Base-by-base conservation (phyloP, 768 basidiomycete genomes). In the Suillus americanus region DNA sequence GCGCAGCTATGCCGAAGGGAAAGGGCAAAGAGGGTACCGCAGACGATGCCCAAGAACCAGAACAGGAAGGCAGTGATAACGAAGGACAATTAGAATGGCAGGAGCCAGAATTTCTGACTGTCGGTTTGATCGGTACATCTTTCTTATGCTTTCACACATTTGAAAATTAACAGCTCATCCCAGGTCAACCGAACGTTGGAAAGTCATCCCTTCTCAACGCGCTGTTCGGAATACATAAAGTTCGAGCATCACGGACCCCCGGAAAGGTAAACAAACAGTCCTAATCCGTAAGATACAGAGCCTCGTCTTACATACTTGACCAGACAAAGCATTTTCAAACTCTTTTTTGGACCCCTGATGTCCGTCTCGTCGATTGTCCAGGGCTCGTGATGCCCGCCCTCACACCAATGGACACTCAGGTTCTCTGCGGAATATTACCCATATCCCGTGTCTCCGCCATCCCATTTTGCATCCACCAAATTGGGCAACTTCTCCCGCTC, bases 251-350 rank as follows among this genome's bases (percentile, higher is more conserved):
- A 0, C 87, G 87, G 64, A 95, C 91, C 0, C 93, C 94, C 1
- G 94, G 94, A 60, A 96, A 95, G 82, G 92, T 90, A 50, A 59
- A 69, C 59, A 23, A 61, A 23, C 50, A 16, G 33, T 54, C 13
- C 51, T 62, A 30, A 35, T 51, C 33, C 6, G 50, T 16, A 14
- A 41, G 50, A 56, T 28, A 51, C 60, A 62, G 7, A 61, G 3
- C 28, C 43, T 28, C 40, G 23, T 53, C 18, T 50, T 28, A 35
- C 54, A 41, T 9, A 59, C 56, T 13, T 35, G 28, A 25, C 4
- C 67, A 91, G 93, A 97, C 95, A 4, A 97, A 97, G 77, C 95
- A 97, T 73, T 94, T 95, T 72, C 94, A 98, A 74, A 98, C 96
- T 0, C 83, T 97, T 50, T 97, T 90, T 75, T 93, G 90, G 89